phyloP scores from a whole-genome alignment of 805 yeast genomes.

The Wickerhamomyces ciferrii region DNA sequence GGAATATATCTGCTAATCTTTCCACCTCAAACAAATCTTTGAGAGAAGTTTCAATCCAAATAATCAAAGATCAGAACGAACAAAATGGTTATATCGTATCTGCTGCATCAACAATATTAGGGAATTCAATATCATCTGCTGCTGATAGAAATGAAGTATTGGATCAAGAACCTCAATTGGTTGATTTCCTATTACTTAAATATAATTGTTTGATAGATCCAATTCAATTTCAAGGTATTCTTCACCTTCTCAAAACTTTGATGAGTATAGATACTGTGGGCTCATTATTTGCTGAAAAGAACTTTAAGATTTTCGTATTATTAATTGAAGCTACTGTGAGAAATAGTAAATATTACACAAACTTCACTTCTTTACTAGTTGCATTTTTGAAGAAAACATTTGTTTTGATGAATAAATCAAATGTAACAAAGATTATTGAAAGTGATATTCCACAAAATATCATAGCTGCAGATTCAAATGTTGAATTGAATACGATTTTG shows the following conservation, averaged over 20 bases:
- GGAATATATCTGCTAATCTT: constrained; percentile 21
- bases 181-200: constrained; percentile 9
- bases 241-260: constrained; percentile 17
- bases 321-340: constrained; percentile 17
- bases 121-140: constrained; percentile 18
- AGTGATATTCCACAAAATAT: constrained; percentile 5
- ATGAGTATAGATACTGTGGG: constrained; percentile 9
- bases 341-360: constrained; percentile 18
- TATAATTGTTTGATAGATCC: constrained; percentile 18
- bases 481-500: constrained; percentile 10
- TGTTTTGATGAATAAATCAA: constrained; percentile 9
- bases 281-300: constrained; percentile 8
- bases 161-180: constrained; percentile 8
- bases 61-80: constrained; percentile 1
- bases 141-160: constrained; percentile 10
- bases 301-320: constrained; percentile 4
- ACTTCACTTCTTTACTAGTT: constrained; percentile 11
- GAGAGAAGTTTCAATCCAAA: neutral
- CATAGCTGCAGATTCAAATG: constrained; percentile 6
- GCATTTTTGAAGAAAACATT: constrained; percentile 17
- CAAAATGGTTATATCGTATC: constrained; percentile 19
- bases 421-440: constrained; percentile 1
- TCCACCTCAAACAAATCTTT: constrained; percentile 11
- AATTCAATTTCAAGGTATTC: constrained; percentile 19
- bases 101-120: constrained; percentile 14